Evolutionary conservation across 2,329 filamentous ascomycete genomes (phyloP), one percentile per base, ranked within the genome.

Genomic region (Xylariaceae sp.): DNA sequence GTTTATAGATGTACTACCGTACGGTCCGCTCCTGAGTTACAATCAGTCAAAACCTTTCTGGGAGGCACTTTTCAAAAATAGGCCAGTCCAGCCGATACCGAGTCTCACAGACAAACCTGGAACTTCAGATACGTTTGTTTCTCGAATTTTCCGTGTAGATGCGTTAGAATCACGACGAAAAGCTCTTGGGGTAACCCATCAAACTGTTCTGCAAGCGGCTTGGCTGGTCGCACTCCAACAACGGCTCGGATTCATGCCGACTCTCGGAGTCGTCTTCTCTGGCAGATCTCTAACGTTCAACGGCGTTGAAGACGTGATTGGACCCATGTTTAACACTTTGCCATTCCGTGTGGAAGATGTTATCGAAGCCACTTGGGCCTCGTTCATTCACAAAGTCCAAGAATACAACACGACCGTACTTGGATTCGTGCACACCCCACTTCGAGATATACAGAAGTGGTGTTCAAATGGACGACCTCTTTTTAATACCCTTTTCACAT

Each of bases 281-380:
- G 93, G 93, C 0, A 82, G 93, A 56, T 83, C 86, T 0, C 82
- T 96, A 3, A 83, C 89, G 43, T 74, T 91, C 12, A 80, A 87
- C 7, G 78, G 79, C 1, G 81, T 87, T 1, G 88, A 92, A 45
- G 69, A 79, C 20, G 83, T 90, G 0, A 82, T 95, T 42, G 93
- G 93, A 0, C 93, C 93, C 0, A 75, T 97, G 19, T 96, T 97
- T 80, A 97, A 97, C 69, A 96, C 92, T 0, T 77, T 97, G 1
- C 91, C 93, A 0, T 91, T 89, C 68, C 80, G 83, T 52, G 73
- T 86, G 32, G 68, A 75, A 5, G 62, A 81, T 14, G 58, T 73
- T 6, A 60, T 70, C 0, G 67, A 72, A 0, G 75, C 80, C 3
- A 84, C 79, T 0, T 91, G 89, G 85, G 69, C 74, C 0, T 78